Conservation (phyloP, 805 yeast genomes). For the Candida sakaeoensis region DNA sequence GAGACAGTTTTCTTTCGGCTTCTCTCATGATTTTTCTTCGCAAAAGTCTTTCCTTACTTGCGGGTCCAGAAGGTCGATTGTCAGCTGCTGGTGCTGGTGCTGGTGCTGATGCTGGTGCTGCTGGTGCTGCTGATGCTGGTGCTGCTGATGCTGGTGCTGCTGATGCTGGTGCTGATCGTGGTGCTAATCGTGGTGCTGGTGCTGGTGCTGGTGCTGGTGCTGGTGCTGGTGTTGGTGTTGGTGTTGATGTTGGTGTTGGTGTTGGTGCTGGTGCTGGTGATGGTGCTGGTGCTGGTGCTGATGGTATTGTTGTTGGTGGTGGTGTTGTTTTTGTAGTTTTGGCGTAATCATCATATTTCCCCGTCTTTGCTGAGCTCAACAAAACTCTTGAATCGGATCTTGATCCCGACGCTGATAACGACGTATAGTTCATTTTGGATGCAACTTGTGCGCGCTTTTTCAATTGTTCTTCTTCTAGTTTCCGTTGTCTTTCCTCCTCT, state of each 20-base stretch:
- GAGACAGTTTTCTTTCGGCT: no score
- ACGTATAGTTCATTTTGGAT: neutral
- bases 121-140: no score
- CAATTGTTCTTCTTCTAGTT: slow-evolving; percentile 6
- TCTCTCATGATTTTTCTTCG: neutral
- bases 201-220: no score
- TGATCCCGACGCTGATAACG: slow-evolving; percentile 6
- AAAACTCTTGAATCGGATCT: slow-evolving; percentile 6
- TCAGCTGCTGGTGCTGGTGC: neutral
- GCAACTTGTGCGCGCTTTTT: slow-evolving; percentile 6
- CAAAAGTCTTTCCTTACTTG: neutral
- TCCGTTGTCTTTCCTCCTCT: slow-evolving; percentile 1
- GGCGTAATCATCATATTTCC: slow-evolving; percentile 6
- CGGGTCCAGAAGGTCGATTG: neutral
- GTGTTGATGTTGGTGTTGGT: no score
- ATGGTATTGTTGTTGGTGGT: neutral
- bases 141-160: no score
- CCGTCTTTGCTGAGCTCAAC: neutral
- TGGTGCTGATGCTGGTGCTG: neutral
- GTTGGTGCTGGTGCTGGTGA: no score
- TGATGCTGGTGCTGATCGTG: no score
- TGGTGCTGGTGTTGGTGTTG: no score
- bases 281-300: neutral
- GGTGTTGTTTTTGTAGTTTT: no score
- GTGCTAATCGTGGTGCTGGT: no score